Base-by-base conservation (phyloP, 2,329 filamentous ascomycete genomes). In the Sphaerostilbella broomeana region DNA sequence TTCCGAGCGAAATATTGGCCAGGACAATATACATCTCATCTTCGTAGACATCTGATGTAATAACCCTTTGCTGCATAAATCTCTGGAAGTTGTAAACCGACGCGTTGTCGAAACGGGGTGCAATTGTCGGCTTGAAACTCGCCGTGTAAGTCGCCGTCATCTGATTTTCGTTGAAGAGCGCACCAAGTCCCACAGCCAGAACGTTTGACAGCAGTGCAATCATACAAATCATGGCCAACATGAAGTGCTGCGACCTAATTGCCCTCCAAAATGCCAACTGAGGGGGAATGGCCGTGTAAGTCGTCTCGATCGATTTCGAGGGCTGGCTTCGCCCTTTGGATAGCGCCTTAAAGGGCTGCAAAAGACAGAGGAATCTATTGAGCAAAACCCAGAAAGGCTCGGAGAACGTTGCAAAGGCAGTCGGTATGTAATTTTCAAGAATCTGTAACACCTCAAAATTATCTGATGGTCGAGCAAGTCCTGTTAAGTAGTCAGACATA, bases 331-430 rank as follows among this genome's bases (percentile, higher is more conserved):
- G 51, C 0, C 71, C 67, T 5, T 48, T 43, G 15, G 62, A 61
- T 0, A 81, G 55, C 11, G 73, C 65, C 2, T 71, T 61, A 13
- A 77, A 70, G 0, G 77, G 77, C 20, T 77, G 69, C 0, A 81
- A 45, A 7, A 77, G 50, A 27, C 73, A 78, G 0, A 77, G 47
- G 0, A 72, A 38, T 0, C 76, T 62, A 28, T 76, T 79, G 0
- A 81, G 41, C 0, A 79, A 49, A 0, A 76, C 55, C 69, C 76
- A 77, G 1, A 73, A 62, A 0, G 77, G 75, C 24, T 81, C 77
- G 0, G 79, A 59, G 0, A 78, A 37, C 0, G 76, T 79, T 0
- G 74, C 70, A 4, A 79, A 57, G 0, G 65, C 59, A 0, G 73
- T 78, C 0, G 76, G 76, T 0, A 79, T 53, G 34, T 77, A 79